These are phyloP conservation scores for Xylaria acuta DNA, from an alignment of 495 filamentous ascomycete species.

Conservation along the genomic window DNA sequence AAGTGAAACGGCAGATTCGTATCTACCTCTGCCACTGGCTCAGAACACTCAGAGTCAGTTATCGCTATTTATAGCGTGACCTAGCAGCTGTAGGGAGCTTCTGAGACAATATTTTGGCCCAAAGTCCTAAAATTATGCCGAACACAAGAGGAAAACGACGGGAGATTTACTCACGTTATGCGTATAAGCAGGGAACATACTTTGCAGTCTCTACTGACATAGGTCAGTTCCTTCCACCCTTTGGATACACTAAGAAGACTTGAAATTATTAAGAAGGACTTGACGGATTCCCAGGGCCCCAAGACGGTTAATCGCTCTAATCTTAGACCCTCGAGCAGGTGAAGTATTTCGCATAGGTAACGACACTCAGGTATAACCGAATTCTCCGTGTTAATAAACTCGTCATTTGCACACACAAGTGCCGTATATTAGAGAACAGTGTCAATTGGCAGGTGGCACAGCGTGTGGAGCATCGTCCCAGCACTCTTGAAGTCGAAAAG, in stretches of 20 bases:
- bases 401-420: neutral
- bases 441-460: neutral
- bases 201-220: neutral
- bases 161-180: neutral
- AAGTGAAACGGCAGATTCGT: neutral
- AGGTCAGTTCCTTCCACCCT: neutral
- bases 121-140: no score
- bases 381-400: rapidly evolving
- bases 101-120: neutral
- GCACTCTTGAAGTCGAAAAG: neutral
- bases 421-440: neutral
- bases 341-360: no score
- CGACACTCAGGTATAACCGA: no score
- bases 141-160: neutral
- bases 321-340: neutral
- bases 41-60: neutral
- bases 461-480: neutral
- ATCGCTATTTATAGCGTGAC: neutral
- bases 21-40: neutral
- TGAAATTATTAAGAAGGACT: neutral
- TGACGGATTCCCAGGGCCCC: neutral
- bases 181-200: no score
- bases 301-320: neutral
- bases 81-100: neutral
- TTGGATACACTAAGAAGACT: neutral